Percentiles rank a stretch among this genome's conserved stretches.
phyloP scores from a whole-genome alignment of 805 yeast genomes.

The Ascoidea rubescens region DNA sequence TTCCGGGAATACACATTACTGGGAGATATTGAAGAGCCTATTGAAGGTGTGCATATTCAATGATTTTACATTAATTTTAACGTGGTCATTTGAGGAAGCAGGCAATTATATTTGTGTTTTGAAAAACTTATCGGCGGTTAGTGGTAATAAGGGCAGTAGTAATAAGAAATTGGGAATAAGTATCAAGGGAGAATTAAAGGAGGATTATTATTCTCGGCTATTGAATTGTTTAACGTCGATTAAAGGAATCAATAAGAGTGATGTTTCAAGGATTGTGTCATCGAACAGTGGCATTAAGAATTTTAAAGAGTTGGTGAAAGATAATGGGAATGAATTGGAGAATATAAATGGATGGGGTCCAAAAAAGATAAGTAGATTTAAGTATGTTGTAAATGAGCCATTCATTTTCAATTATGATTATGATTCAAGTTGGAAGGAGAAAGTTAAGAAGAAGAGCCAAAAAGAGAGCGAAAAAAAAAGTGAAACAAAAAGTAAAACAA shows the following conservation, averaged over 20 bases:
- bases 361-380: slow-evolving; percentile 27
- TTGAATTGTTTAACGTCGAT: slow-evolving; percentile 32
- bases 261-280: slow-evolving; percentile 36
- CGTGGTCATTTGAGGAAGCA: slow-evolving; percentile 38
- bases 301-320: slow-evolving; percentile 7
- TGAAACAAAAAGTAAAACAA: not conserved
- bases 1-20: slow-evolving; percentile 28
- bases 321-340: slow-evolving; percentile 14
- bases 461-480: not conserved
- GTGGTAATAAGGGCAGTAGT: slow-evolving; percentile 9
- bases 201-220: slow-evolving; percentile 29
- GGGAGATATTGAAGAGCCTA: slow-evolving; percentile 26
- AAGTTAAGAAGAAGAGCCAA: not conserved
- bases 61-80: slow-evolving; percentile 26
- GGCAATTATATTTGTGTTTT: slow-evolving; percentile 13
- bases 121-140: not conserved
- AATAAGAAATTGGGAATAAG: slow-evolving; percentile 12
- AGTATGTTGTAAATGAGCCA: slow-evolving; percentile 31
- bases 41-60: slow-evolving; percentile 25
- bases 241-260: slow-evolving; percentile 37
- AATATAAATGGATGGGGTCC: slow-evolving; percentile 35
- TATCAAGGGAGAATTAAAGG: slow-evolving; percentile 29
- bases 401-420: slow-evolving; percentile 31
- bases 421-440: slow-evolving; percentile 2
- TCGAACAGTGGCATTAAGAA: slow-evolving; percentile 26